Evolutionary conservation across 202 grass and related monocot genomes (phyloP).

Genomic region (Cymbopogon flexuosus): DNA sequence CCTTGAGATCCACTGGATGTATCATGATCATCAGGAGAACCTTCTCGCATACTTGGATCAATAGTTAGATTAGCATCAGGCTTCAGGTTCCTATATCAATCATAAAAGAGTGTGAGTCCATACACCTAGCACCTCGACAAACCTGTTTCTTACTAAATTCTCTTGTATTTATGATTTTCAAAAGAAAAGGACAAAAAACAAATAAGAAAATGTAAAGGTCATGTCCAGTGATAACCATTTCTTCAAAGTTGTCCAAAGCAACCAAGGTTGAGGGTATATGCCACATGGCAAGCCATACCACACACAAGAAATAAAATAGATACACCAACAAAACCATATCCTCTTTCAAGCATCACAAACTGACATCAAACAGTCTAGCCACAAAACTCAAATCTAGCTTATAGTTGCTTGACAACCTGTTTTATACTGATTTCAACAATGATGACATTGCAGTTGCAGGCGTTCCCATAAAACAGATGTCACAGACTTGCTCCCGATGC

Average conservation of each 20-base stretch:
- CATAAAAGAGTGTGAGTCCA: slow-evolving; percentile 23
- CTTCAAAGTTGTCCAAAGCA: background rate
- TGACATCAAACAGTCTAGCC: background rate
- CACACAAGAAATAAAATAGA: background rate
- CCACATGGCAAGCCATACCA: background rate
- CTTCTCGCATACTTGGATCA: slow-evolving; percentile 43
- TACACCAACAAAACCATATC: background rate
- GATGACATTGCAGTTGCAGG: background rate
- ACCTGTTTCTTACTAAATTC: background rate
- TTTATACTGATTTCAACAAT: background rate
- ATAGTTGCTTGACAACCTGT: background rate
- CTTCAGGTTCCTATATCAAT: slow-evolving; percentile 62
- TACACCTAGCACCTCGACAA: slow-evolving; percentile 11
- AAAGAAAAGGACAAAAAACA: background rate
- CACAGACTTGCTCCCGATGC: background rate
- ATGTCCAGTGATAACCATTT: slow-evolving; percentile 3
- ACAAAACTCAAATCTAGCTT: background rate
- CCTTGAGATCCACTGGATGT: slow-evolving; percentile 43
- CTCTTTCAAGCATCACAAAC: background rate
- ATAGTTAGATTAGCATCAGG: slow-evolving; percentile 44
- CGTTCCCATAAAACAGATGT: background rate
- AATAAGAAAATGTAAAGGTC: background rate
- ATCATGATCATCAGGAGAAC: slow-evolving; percentile 51
- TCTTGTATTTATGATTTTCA: slow-evolving; percentile 13
- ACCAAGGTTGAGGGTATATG: background rate